Conservation (phyloP, 352 stramenopile species). For the Pythium brassicae region DNA sequence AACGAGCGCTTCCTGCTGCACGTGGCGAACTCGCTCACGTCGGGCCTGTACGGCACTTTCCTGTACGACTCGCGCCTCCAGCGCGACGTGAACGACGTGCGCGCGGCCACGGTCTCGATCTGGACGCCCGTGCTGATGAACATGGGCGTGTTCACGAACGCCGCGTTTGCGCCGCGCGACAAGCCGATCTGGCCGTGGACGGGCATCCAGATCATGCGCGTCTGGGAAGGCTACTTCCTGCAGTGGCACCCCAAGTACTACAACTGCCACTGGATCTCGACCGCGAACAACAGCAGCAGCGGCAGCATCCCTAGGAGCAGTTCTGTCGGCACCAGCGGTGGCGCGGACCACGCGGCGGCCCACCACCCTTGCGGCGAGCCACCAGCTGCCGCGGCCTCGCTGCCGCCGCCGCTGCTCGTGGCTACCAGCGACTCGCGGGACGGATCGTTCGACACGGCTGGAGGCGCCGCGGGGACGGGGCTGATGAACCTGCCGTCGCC, state of each 20-base stretch:
- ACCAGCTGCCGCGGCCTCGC: neutral
- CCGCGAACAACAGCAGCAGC: slow-evolving; percentile 1
- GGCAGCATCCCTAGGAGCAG: neutral
- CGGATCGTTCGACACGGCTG: neutral
- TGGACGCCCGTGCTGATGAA: slow-evolving; percentile 75
- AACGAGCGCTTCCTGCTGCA: slow-evolving; percentile 81
- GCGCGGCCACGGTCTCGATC: slow-evolving; percentile 54
- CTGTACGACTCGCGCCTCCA: slow-evolving; percentile 73
- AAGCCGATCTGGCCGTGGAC: slow-evolving; percentile 80
- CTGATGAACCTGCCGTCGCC: slow-evolving; percentile 1
- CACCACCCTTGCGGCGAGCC: neutral
- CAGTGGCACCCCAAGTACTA: slow-evolving; percentile 84
- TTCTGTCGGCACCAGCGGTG: too few species aligned
- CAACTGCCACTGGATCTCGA: slow-evolving; percentile 70
- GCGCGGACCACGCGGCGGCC: neutral
- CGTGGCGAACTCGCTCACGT: slow-evolving; percentile 74
- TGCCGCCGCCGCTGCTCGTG: neutral
- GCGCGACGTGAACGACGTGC: slow-evolving; percentile 57
- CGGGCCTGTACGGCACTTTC: slow-evolving; percentile 80
- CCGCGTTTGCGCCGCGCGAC: slow-evolving; percentile 36
- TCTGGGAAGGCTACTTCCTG: slow-evolving; percentile 85
- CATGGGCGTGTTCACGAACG: slow-evolving; percentile 43
- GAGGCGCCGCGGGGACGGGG: neutral
- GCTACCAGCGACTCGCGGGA: slow-evolving; percentile 2
- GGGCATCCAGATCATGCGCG: slow-evolving; percentile 67